Percentiles rank a stretch among this genome's conserved stretches.
Conservation (phyloP, 2,329 filamentous ascomycete species). For the Dryadomyces sulphureus region DNA sequence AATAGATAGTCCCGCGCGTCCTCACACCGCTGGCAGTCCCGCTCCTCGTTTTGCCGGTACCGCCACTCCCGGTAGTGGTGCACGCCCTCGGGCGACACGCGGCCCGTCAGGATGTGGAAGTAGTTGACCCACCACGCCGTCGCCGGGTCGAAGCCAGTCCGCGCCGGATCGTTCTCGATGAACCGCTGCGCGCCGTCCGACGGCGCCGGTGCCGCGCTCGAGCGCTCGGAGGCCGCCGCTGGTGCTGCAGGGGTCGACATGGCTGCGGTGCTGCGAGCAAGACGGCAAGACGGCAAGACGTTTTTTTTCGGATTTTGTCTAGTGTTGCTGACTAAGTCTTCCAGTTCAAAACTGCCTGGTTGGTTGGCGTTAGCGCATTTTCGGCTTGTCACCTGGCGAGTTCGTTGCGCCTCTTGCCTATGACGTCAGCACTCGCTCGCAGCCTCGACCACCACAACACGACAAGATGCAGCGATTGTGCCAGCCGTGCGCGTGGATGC, state of each 20-base stretch:
- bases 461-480: too few species aligned
- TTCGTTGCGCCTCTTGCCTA: too few species aligned
- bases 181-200: conserved; percentile 2
- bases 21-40: conserved; percentile 72
- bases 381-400: too few species aligned
- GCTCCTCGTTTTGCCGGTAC: conserved; percentile 59
- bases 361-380: too few species aligned
- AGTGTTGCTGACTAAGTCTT: too few species aligned
- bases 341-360: too few species aligned
- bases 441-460: too few species aligned
- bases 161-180: conserved; percentile 41
- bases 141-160: conserved; percentile 48
- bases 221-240: neutral
- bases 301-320: too few species aligned
- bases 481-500: conserved; percentile 5
- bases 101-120: conserved; percentile 66
- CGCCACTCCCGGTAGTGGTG: conserved; percentile 66
- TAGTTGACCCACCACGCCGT: conserved; percentile 64
- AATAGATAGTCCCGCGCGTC: conserved; percentile 72
- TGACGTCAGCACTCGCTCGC: too few species aligned
- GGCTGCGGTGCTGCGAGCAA: too few species aligned
- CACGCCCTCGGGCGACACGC: conserved; percentile 52
- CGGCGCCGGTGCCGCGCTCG: neutral
- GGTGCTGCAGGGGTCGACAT: neutral
- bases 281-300: too few species aligned